A percentile compares a stretch with the other conserved stretches of the same genome.
phyloP scores from a whole-genome alignment of 768 basidiomycete genomes.

The Termitomyces sp. region DNA sequence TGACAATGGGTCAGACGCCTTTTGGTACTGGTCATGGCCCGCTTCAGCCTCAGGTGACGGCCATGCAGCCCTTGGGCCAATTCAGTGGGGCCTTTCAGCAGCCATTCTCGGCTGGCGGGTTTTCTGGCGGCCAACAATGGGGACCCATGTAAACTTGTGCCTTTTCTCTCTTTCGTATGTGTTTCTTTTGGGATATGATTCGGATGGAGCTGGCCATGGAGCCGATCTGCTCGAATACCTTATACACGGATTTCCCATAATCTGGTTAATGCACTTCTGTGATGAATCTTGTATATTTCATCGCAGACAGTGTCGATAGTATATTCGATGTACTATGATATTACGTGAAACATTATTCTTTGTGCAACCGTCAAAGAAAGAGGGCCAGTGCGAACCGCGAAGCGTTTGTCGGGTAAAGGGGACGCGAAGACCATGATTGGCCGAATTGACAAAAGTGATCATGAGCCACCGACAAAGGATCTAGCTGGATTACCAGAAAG shows the following conservation, averaged over 20 bases:
- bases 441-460: neutral
- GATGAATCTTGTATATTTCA: neutral
- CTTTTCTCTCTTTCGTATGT: neutral
- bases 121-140: slow-evolving; percentile 29
- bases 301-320: neutral
- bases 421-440: neutral
- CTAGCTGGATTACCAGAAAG: neutral
- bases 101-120: slow-evolving; percentile 8
- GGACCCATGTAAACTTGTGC: slow-evolving; percentile 27
- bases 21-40: neutral
- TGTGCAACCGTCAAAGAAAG: neutral
- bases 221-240: neutral
- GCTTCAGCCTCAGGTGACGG: slow-evolving; percentile 1
- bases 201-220: neutral
- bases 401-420: neutral
- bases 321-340: neutral
- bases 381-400: neutral
- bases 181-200: neutral
- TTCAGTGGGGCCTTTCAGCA: slow-evolving; percentile 17
- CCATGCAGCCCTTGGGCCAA: slow-evolving; percentile 20
- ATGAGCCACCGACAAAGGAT: neutral
- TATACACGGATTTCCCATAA: neutral
- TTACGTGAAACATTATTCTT: neutral
- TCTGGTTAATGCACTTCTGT: neutral
- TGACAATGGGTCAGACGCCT: slow-evolving; percentile 1